Evolutionary conservation across 805 yeast genomes (phyloP).

Genomic region (Grigorovia transvaalensis): DNA sequence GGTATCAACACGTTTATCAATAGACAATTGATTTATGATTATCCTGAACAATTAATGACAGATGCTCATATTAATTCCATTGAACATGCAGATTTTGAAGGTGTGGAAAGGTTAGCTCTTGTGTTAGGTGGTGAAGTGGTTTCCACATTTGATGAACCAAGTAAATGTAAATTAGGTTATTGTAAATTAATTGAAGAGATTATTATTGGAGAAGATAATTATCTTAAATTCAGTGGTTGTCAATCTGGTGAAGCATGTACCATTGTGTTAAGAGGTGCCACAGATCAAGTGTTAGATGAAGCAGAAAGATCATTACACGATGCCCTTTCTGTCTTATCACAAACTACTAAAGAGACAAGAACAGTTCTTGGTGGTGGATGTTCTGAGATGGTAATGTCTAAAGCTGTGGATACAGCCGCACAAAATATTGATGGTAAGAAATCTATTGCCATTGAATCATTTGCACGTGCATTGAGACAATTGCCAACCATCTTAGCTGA

Average conservation of each 20-base stretch:
- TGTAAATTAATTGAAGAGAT: conserved; percentile 88
- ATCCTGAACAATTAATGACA: conserved; percentile 91
- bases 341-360: conserved; percentile 85
- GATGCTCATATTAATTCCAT: conserved; percentile 83
- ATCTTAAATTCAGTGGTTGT: conserved; percentile 91
- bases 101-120: conserved; percentile 89
- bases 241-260: conserved; percentile 95
- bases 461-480: conserved; percentile 88
- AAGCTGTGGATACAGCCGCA: conserved; percentile 88
- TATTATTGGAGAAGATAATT: conserved; percentile 83
- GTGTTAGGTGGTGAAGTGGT: conserved; percentile 98
- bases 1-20: conserved; percentile 85
- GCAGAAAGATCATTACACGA: conserved; percentile 96
- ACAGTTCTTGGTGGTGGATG: conserved; percentile 94
- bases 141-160: conserved; percentile 91
- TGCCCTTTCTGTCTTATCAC: conserved; percentile 89
- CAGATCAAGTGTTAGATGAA: conserved; percentile 91
- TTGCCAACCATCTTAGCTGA: conserved; percentile 93
- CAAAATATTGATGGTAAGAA: conserved; percentile 89
- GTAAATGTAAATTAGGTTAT: conserved; percentile 71
- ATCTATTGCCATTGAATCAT: conserved; percentile 87
- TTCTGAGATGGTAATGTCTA: conserved; percentile 92
- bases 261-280: conserved; percentile 91
- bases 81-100: conserved; percentile 98
- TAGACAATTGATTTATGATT: conserved; percentile 93